phyloP scores from a whole-genome alignment of 352 stramenopile species.

The Phytophthora agathidicida region DNA sequence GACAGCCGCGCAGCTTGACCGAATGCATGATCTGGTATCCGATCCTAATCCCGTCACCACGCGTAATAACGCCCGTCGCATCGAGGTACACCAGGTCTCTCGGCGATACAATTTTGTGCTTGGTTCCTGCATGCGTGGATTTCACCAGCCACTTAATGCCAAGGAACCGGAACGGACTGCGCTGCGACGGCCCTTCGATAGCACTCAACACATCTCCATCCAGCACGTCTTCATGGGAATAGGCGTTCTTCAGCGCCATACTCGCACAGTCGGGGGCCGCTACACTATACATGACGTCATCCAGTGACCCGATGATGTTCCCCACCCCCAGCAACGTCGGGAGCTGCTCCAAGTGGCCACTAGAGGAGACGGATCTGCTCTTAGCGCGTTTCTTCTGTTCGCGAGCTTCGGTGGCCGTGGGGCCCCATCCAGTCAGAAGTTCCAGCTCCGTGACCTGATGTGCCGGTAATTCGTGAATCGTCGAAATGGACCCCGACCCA shows the following conservation, averaged over 20 bases:
- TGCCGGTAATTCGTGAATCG: conserved; percentile 19
- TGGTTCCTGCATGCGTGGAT: conserved; percentile 43
- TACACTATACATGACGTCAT: conserved; percentile 69
- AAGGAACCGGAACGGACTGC: conserved; percentile 70
- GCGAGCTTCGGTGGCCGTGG: conserved; percentile 33
- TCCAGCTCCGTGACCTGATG: conserved; percentile 39
- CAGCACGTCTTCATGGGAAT: conserved; percentile 50
- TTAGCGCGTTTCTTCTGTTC: conserved; percentile 37
- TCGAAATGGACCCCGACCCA: conserved; percentile 17
- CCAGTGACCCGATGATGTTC: conserved; percentile 43
- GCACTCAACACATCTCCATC: conserved; percentile 63
- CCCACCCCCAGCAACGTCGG: conserved; percentile 52
- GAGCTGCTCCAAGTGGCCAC: conserved; percentile 14
- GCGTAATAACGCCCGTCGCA: conserved; percentile 59
- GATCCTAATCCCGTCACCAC: conserved; percentile 54
- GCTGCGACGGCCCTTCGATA: conserved; percentile 56
- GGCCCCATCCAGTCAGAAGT: conserved; percentile 39
- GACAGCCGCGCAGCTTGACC: conserved; percentile 46
- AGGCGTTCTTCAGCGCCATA: conserved; percentile 61
- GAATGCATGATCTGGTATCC: conserved; percentile 77
- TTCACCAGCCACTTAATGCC: conserved; percentile 77
- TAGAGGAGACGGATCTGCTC: conserved; percentile 9
- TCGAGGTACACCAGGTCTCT: conserved; percentile 77
- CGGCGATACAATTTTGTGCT: conserved; percentile 44
- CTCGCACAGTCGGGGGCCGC: conserved; percentile 58